phyloP scores from a whole-genome alignment of 1,139 yeast species.

The Candida tropicalis region DNA sequence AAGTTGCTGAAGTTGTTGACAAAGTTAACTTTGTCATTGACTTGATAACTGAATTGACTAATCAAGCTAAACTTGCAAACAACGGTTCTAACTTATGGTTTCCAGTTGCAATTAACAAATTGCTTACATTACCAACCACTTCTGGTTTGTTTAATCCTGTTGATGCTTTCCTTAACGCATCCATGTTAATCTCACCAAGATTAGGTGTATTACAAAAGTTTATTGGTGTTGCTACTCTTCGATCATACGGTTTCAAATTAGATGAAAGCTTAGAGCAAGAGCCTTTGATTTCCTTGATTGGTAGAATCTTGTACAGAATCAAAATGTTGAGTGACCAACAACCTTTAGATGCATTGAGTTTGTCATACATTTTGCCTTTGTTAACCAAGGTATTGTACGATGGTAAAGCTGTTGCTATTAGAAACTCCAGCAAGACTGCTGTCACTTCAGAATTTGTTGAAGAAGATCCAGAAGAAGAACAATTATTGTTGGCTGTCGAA shows the following conservation, averaged over 20 bases:
- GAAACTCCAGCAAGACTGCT: slow-evolving; percentile 49
- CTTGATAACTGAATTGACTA: slow-evolving; percentile 55
- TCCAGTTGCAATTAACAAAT: slow-evolving; percentile 56
- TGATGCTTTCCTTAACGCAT: slow-evolving; percentile 45
- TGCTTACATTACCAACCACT: slow-evolving; percentile 43
- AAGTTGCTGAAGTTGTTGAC: slow-evolving; percentile 41
- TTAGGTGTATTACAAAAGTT: slow-evolving; percentile 53
- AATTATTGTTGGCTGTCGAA: slow-evolving; percentile 74
- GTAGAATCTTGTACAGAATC: slow-evolving; percentile 72
- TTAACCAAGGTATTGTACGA: slow-evolving; percentile 62
- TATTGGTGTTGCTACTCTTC: slow-evolving; percentile 69
- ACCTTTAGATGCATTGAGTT: slow-evolving; percentile 67
- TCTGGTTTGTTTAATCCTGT: slow-evolving; percentile 24
- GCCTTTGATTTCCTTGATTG: slow-evolving; percentile 54
- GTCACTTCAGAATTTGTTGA: slow-evolving; percentile 66
- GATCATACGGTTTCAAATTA: slow-evolving; percentile 49
- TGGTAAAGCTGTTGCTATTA: slow-evolving; percentile 57
- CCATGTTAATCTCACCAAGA: slow-evolving; percentile 46
- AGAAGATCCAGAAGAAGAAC: slow-evolving; percentile 89
- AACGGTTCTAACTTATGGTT: slow-evolving; percentile 78
- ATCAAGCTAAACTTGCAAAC: slow-evolving; percentile 53
- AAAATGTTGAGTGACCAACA: slow-evolving; percentile 75
- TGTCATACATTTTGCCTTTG: slow-evolving; percentile 77
- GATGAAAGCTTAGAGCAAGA: slow-evolving; percentile 51
- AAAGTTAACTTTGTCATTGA: slow-evolving; percentile 52